Percentiles rank a stretch among this genome's conserved stretches.
Conservation (phyloP, 306 rosid species). For the Rosa multiflora region DNA sequence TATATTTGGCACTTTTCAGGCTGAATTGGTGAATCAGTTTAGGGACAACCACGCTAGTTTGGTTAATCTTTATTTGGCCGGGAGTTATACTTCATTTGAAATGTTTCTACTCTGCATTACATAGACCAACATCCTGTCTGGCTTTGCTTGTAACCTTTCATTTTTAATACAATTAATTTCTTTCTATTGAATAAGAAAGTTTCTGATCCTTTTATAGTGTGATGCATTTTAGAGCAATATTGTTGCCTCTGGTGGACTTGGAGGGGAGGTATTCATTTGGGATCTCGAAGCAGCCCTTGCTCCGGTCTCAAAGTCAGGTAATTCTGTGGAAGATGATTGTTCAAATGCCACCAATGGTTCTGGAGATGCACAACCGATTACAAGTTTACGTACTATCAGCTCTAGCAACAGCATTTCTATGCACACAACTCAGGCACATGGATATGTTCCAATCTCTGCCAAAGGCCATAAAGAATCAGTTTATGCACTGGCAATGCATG, state of each 20-base stretch:
- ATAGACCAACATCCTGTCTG: slow-evolving; percentile 4
- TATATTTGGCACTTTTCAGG: neutral
- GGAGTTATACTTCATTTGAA: neutral
- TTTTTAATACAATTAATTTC: neutral
- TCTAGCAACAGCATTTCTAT: slow-evolving; percentile 73
- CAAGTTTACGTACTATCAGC: slow-evolving; percentile 78
- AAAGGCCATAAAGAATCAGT: slow-evolving; percentile 99
- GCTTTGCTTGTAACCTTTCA: neutral
- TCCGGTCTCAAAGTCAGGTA: slow-evolving; percentile 65
- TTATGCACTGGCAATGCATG: slow-evolving; percentile 95
- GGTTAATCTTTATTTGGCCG: neutral
- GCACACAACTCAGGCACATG: slow-evolving; percentile 75
- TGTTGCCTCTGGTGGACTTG: slow-evolving; percentile 99
- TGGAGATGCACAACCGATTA: slow-evolving; percentile 58
- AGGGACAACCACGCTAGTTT: neutral
- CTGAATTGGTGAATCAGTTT: neutral
- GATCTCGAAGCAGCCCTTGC: slow-evolving; percentile 86
- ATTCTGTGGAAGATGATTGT: slow-evolving; percentile 70
- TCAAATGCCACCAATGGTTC: slow-evolving; percentile 76
- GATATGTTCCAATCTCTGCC: slow-evolving; percentile 82
- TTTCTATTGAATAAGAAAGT: slow-evolving; percentile 29
- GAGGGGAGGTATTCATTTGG: slow-evolving; percentile 99
- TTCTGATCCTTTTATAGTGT: slow-evolving; percentile 88
- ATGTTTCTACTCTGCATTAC: neutral
- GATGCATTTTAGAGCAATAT: slow-evolving; percentile 98